phyloP scores from a whole-genome alignment of 345 rosid species.

The Boechera divaricarpa region DNA sequence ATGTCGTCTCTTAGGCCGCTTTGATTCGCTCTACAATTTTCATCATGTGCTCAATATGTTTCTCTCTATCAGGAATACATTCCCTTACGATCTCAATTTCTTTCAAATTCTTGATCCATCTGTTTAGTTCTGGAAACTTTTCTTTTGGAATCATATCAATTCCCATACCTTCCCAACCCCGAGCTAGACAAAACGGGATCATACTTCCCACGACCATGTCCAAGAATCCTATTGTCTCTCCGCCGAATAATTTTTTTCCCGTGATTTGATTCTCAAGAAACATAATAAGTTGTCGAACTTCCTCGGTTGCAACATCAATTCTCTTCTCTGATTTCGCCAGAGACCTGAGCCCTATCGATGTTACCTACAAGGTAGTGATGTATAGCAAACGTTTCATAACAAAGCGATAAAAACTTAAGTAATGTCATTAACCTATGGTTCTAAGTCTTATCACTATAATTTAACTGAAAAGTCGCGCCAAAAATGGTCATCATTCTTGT shows the following conservation, averaged over 20 bases:
- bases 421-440: too few species aligned
- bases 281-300: constrained; percentile 27
- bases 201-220: constrained; percentile 39
- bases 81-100: constrained; percentile 27
- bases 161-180: constrained; percentile 41
- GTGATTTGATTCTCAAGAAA: constrained; percentile 44
- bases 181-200: constrained; percentile 27
- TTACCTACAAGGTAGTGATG: not conserved
- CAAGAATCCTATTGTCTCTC: constrained; percentile 40
- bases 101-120: constrained; percentile 12
- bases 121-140: constrained; percentile 18
- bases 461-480: too few species aligned
- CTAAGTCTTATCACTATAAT: too few species aligned
- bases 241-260: constrained; percentile 47
- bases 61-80: constrained; percentile 37
- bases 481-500: too few species aligned
- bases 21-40: not conserved
- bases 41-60: constrained; percentile 35
- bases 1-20: constrained; percentile 1
- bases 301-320: constrained; percentile 29
- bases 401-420: too few species aligned
- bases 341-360: not conserved
- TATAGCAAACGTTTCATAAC: not conserved
- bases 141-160: constrained; percentile 39
- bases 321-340: constrained; percentile 14